Conservation (phyloP, 2,329 filamentous ascomycete species). For the Epichloe festucae region DNA sequence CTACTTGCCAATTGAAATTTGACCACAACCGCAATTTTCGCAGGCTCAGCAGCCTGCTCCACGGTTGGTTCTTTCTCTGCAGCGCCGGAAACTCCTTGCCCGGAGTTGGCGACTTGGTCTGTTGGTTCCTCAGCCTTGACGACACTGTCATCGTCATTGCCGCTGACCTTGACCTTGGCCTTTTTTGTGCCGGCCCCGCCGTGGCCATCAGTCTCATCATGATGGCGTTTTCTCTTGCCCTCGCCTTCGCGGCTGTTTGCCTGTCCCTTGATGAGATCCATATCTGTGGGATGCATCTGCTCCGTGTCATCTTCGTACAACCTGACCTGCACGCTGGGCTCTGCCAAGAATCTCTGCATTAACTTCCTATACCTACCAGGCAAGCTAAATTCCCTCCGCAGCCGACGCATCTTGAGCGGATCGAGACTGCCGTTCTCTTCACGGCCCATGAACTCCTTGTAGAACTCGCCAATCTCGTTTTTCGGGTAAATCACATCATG, state of each 20-base stretch:
- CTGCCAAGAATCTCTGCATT: slow-evolving; percentile 55
- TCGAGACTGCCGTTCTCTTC: slow-evolving; percentile 66
- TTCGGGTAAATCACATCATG: slow-evolving; percentile 78
- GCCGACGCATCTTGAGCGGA: slow-evolving; percentile 74
- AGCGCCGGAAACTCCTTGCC: slow-evolving; percentile 3
- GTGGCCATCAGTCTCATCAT: slow-evolving; percentile 7
- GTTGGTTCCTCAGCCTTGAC: not conserved
- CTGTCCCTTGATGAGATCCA: slow-evolving; percentile 49
- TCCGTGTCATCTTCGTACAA: slow-evolving; percentile 58
- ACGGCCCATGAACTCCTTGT: slow-evolving; percentile 73
- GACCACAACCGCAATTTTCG: slow-evolving; percentile 51
- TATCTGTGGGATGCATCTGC: slow-evolving; percentile 81
- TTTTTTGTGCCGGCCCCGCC: slow-evolving; percentile 6
- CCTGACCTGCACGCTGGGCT: slow-evolving; percentile 55
- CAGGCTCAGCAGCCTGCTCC: slow-evolving; percentile 10
- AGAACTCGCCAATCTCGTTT: slow-evolving; percentile 76
- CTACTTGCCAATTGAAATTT: slow-evolving; percentile 67
- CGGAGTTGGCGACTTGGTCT: not conserved
- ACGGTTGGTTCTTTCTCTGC: slow-evolving; percentile 12
- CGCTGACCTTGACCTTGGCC: slow-evolving; percentile 4
- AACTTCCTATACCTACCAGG: slow-evolving; percentile 81
- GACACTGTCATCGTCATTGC: slow-evolving; percentile 1
- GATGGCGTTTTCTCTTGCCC: slow-evolving; percentile 9
- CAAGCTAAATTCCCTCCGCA: slow-evolving; percentile 76
- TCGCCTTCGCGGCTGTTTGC: slow-evolving; percentile 1